phyloP scores from a whole-genome alignment of 257 asterid species.

The Agastache rugosa region DNA sequence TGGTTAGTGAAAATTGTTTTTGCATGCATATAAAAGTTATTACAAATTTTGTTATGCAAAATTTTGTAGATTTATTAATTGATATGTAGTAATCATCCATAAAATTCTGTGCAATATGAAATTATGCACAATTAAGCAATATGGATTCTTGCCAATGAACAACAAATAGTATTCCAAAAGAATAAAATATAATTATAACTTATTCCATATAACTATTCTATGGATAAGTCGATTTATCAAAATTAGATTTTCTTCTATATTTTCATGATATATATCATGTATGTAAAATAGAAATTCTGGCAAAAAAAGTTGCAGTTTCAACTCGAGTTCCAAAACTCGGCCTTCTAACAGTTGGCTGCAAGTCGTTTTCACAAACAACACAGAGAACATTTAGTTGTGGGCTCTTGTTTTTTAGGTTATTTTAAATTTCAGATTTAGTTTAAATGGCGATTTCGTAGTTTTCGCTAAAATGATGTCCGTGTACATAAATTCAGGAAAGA shows the following conservation, averaged over 20 bases:
- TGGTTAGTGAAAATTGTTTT: no score
- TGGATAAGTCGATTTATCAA: neutral
- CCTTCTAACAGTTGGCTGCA: constrained; percentile 4
- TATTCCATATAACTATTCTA: neutral
- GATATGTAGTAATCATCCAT: no score
- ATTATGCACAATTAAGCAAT: no score
- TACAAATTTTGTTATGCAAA: no score
- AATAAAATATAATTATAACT: no score
- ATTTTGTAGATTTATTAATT: no score
- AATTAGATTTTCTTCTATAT: neutral
- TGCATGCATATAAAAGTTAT: no score
- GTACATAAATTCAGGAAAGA: neutral
- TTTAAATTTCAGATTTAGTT: neutral
- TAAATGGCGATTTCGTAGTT: constrained; percentile 30
- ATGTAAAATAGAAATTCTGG: constrained; percentile 19
- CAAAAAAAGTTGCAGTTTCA: constrained; percentile 11
- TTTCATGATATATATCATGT: neutral
- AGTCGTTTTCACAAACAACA: constrained; percentile 37
- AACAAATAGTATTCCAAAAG: neutral
- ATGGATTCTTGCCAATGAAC: no score
- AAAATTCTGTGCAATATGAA: no score
- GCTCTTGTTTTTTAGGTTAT: neutral
- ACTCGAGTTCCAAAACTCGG: constrained; percentile 33
- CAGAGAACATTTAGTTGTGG: constrained; percentile 21
- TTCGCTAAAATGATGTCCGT: constrained; percentile 16